Evolutionary conservation across 2,329 filamentous ascomycete genomes (phyloP), one percentile per base, ranked within the genome.

Genomic region (Arthrobotrys entomopaga): DNA sequence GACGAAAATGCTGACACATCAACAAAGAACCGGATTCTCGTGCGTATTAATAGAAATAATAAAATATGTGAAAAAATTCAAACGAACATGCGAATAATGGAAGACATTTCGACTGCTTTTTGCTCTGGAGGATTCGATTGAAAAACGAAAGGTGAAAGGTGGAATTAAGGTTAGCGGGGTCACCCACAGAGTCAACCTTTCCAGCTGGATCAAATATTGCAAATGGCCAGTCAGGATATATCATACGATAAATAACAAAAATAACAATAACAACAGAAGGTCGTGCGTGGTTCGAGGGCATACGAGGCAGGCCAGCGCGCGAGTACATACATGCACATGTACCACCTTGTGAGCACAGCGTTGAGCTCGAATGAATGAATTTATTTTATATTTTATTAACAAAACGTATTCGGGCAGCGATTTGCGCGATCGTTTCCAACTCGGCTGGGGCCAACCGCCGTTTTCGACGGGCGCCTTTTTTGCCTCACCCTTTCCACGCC

Each of bases 391-490:
- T 66, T 66, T 50, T 43, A 52, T 52, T 34, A 8, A 26, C 64
- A 26, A 40, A 26, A 50, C 63, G 19, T 48, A 54, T 67, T 50
- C 22, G 49, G 63, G 46, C 49, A 16, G 15, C n/a, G 63, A 74
- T 74, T 58, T 26, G 63, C 69, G 57, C 42, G 26, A 73, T 73
- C 69, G 58, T 73, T 73, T 66, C 69, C 56, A 19, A 20, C 6
- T 46, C 29, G 24, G 16, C 46, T 24, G 19, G 13, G 49, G 10
- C 19, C 50, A 48, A n/a, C 15, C 50, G 46, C 57, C 65, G 57
- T 57, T 64, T 70, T 70, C 65, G 65, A 70, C 26, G 38, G n/a
- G 13, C 34, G 13, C 42, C 15, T 13, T 43, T 56, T 34, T 34
- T 34, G 29, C 29, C 29, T 34, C 29, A 8, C 29, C 29, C 29